Conservation (phyloP, 2,329 filamentous ascomycete species). For the Mariannaea sp. region DNA sequence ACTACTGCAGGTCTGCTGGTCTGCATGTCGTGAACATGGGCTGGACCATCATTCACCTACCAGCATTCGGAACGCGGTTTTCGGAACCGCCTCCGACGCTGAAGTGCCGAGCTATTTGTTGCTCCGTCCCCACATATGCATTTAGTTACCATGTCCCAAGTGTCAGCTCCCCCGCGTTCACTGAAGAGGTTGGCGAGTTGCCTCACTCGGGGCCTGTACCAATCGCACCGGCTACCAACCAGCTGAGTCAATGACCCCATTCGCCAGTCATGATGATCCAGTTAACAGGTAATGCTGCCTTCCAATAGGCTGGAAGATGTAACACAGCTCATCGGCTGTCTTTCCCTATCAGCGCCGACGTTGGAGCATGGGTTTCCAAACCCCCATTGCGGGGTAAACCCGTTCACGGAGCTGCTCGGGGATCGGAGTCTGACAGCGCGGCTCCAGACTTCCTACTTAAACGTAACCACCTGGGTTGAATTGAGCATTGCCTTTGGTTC, state of each 20-base stretch:
- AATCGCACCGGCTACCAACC: conserved; percentile 34
- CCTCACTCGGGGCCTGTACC: conserved; percentile 22
- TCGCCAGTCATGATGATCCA: conserved; percentile 2
- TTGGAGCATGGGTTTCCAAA: conserved; percentile 33
- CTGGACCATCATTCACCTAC: no score
- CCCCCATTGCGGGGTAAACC: conserved; percentile 38
- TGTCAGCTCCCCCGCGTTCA: conserved; percentile 9
- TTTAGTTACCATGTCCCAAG: conserved; percentile 14
- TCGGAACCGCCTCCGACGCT: conserved; percentile 5
- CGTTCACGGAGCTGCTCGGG: conserved; percentile 36
- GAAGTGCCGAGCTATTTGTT: conserved; percentile 15
- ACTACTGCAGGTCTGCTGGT: no score
- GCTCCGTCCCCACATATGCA: conserved; percentile 4
- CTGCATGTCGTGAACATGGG: no score
- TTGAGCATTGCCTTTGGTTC: conserved; percentile 14
- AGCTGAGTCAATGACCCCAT: conserved; percentile 22
- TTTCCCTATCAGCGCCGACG: conserved; percentile 34
- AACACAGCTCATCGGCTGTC: conserved; percentile 23
- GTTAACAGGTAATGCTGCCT: conserved; percentile 8
- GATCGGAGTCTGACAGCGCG: conserved; percentile 36
- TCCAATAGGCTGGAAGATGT: conserved; percentile 25
- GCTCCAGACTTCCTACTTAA: conserved; percentile 34
- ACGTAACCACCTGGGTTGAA: conserved; percentile 23
- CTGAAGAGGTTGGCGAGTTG: background rate
- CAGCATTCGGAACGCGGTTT: conserved; percentile 1